Base-by-base conservation (phyloP, 2,329 filamentous ascomycete species). In the Davidsoniella australis region DNA sequence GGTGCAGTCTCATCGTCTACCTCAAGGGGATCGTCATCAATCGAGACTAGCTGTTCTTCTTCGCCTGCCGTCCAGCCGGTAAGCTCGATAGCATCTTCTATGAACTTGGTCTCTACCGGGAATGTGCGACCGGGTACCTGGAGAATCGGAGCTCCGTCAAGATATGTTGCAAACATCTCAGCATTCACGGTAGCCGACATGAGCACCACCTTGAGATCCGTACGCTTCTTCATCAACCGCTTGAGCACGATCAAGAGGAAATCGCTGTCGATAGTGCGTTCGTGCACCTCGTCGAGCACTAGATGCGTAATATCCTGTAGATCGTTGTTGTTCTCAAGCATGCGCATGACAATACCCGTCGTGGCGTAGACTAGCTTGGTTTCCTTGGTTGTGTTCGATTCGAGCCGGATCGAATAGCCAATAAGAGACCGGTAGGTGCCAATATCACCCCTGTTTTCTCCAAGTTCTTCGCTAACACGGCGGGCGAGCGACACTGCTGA, bases 181-280 rank as follows among this genome's bases (percentile, higher is more conserved):
- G 91, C 86, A 62, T 98, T 86, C 6, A 98, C 86, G 0, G 91
- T 98, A 9, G 91, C 91, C 56, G 89, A 96, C 91, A 98, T 98
- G 44, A 98, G 73, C 37, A 98, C 74, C 17, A 98, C 82, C 64
- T 94, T 96, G 47, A 98, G 69, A 55, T 94, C 84, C 53, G 80
- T 81, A 48, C 89, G 75, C 56, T 76, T 75, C 26, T 74, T 62
- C 66, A 95, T 74, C 3, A 98, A 69, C 54, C 88, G 83, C 59
- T 85, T 85, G 46, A 98, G 72, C 1, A 96, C 84, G 56, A 98
- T 91, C 14, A 98, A 72, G 33, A 98, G 69, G 61, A 98, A 95
- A 62, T 98, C 91, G 50, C 88, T 94, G 61, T 98, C 91, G 57
- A 98, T 96, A 10, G 86, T 85, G 54, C 89, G 79, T 63, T 98